Evolutionary conservation across 805 yeast genomes (phyloP), one percentile per base, ranked within the genome.

Genomic region (Candida mattraensis): DNA sequence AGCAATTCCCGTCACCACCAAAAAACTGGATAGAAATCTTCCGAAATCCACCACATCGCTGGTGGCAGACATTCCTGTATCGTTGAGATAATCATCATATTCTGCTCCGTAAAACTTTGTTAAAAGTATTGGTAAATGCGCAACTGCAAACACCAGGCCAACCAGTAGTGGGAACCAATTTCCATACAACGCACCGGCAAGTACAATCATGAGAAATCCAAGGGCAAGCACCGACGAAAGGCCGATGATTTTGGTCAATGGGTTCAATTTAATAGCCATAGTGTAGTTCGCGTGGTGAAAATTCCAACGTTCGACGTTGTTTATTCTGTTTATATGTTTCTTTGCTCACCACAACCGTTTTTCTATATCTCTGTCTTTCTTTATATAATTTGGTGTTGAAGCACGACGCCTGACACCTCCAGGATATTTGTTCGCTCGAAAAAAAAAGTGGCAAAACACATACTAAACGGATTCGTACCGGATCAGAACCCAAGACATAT

Each of bases 151-250:
- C 45, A 83, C 67, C 12, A 78, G 34, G 4, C 65, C 78, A 18
- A 84, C 87, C 24, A 82, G 72, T 39, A 91, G 71, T 23, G 99
- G 98, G 53, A 83, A 78, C 94, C 96, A 93, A 60, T 87, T 88
- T 30, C 86, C 84, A 65, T 78, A 87, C 9, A 93, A 69, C 3
- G 93, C 91, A 34, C 95, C 88, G 29, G 96, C 87, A 21, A 93
- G 69, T 17, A 91, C 85, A 28, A 89, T 87, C 45, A 93, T 68
- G 22, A 93, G 74, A 52, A 91, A 91, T 5, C 99, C 99, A 47
- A 87, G 72, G 1, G 98, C 93, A 19, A 91, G 71, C 29, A 89
- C 79, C 24, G 80, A 70, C 11, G 93, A 76, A 13, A 87, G 76
- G 11, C 83, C 81, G 27, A 87, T 83, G 51, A 87, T 83, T 54